Percentiles rank a stretch among this genome's conserved stretches.
Evolutionary conservation across 208 protist genomes (phyloP).

Genomic region (Phytomonas francai): DNA sequence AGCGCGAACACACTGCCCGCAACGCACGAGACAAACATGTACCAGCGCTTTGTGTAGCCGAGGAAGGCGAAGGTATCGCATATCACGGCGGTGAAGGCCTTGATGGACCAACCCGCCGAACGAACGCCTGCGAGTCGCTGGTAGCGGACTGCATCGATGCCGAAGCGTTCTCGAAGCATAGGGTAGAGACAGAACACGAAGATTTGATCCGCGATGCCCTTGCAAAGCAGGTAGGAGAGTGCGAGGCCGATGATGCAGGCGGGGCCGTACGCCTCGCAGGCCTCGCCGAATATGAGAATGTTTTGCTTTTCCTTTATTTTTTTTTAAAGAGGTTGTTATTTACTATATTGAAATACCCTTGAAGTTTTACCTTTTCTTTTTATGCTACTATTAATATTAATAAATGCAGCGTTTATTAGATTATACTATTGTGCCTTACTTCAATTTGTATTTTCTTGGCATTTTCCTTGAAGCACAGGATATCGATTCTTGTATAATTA

Average conservation of each 20-base stretch:
- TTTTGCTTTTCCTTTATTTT: no score
- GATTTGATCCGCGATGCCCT: conserved; percentile 46
- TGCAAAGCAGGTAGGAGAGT: conserved; percentile 38
- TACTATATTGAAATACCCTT: no score
- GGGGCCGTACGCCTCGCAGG: conserved; percentile 31
- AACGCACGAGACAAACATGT: conserved; percentile 40
- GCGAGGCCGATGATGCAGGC: conserved; percentile 26
- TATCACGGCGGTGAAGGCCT: conserved; percentile 48
- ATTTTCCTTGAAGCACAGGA: no score
- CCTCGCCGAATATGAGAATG: conserved; percentile 35
- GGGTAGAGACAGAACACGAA: conserved; percentile 21
- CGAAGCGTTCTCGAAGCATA: conserved; percentile 43
- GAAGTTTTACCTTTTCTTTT: no score
- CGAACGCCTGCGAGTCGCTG: conserved; percentile 37
- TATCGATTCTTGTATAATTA: no score
- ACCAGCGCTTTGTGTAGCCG: conserved; percentile 74
- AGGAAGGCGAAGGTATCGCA: conserved; percentile 54
- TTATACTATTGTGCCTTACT: no score
- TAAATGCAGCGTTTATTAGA: no score
- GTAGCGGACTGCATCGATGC: conserved; percentile 27
- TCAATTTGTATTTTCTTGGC: no score
- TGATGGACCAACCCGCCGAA: conserved; percentile 54
- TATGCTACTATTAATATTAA: no score
- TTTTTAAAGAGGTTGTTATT: no score
- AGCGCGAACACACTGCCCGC: conserved; percentile 29